Evolutionary conservation across 2,329 filamentous ascomycete genomes (phyloP).

Genomic region (Fusarium duplospermum): DNA sequence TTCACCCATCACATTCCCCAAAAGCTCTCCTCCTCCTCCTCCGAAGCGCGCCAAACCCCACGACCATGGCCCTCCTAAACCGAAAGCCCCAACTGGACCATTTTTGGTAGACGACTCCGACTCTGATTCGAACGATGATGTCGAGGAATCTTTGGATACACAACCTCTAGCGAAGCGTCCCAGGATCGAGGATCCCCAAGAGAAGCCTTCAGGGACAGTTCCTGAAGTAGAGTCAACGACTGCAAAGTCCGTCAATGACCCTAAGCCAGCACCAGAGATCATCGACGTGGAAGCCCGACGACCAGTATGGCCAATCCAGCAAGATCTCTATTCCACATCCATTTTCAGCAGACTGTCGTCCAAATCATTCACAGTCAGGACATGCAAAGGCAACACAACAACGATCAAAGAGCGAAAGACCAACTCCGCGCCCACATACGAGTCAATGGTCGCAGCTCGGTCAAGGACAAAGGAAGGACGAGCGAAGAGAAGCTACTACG

Average conservation of each 20-base stretch:
- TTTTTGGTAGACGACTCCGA: conserved; percentile 55
- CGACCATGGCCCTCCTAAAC: conserved; percentile 48
- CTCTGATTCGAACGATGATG: conserved; percentile 44
- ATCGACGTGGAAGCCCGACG: conserved; percentile 6
- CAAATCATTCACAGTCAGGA: conserved; percentile 58
- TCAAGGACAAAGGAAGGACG: conserved; percentile 75
- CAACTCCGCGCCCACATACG: conserved; percentile 65
- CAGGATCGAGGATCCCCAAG: conserved; percentile 45
- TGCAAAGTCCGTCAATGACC: neutral
- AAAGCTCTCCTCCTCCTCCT: conserved; percentile 57
- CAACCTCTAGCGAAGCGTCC: conserved; percentile 47
- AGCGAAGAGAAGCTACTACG: conserved; percentile 85
- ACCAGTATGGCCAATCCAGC: conserved; percentile 35
- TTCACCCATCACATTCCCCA: conserved; percentile 67
- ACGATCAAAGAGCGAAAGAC: conserved; percentile 67
- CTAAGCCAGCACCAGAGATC: conserved; percentile 2
- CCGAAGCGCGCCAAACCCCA: conserved; percentile 53
- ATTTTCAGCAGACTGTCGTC: conserved; percentile 42
- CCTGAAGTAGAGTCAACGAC: neutral
- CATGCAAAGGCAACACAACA: conserved; percentile 67
- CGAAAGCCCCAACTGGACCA: conserved; percentile 52
- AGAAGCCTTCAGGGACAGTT: conserved; percentile 9
- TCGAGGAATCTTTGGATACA: neutral
- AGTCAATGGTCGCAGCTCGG: conserved; percentile 74
- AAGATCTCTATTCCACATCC: conserved; percentile 44